Evolutionary conservation across 2,329 filamentous ascomycete species (phyloP).

Genomic region (Acephala macrosclerotiorum): DNA sequence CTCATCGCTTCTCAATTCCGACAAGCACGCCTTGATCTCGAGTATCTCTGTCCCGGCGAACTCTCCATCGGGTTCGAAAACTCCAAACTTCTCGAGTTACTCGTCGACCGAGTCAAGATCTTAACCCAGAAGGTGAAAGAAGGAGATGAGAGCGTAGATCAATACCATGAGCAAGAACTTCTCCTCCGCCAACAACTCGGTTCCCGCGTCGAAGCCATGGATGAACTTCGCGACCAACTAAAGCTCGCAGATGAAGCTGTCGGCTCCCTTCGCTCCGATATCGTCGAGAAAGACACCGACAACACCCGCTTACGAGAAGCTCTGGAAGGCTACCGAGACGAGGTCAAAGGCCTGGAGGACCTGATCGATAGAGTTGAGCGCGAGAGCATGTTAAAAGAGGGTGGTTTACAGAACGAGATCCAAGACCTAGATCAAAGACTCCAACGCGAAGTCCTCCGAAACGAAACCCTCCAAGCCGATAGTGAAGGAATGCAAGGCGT

Average conservation of each 20-base stretch:
- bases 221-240: constrained; percentile 54
- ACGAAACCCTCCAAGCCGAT: constrained; percentile 38
- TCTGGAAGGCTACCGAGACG: constrained; percentile 59
- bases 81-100: constrained; percentile 61
- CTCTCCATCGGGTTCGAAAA: constrained; percentile 55
- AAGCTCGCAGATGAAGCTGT: constrained; percentile 28
- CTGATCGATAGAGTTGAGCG: constrained; percentile 58
- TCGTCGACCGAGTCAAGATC: constrained; percentile 58
- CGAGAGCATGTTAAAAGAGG: constrained; percentile 36
- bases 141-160: constrained; percentile 62
- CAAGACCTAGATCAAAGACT: constrained; percentile 41
- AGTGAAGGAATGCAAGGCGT: constrained; percentile 48
- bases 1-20: constrained; percentile 60
- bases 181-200: constrained; percentile 64
- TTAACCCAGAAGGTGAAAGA: constrained; percentile 56
- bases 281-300: constrained; percentile 49
- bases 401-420: constrained; percentile 28
- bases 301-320: constrained; percentile 59
- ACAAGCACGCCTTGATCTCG: constrained; percentile 64
- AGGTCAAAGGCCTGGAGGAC: constrained; percentile 60
- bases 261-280: constrained; percentile 33
- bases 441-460: constrained; percentile 45
- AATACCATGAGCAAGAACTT: constrained; percentile 64
- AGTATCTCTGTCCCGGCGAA: constrained; percentile 68
- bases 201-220: constrained; percentile 59